Evolutionary conservation across 2,329 filamentous ascomycete species (phyloP), one percentile per base, ranked within the genome.

Genomic region (Ophiosphaerella narmari): DNA sequence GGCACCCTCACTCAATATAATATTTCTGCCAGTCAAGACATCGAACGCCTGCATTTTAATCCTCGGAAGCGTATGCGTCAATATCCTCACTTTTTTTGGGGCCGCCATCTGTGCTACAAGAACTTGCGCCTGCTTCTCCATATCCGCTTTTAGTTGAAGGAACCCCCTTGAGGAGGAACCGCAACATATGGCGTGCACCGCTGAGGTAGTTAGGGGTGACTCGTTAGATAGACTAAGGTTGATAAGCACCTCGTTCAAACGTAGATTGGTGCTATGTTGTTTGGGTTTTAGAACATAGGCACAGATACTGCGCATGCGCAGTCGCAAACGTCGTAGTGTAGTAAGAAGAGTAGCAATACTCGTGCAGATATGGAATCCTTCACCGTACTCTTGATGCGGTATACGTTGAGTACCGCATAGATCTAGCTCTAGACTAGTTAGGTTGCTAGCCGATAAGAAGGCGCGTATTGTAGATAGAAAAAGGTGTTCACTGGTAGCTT

Each of bases 321-420:
- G 45, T 54, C 55, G 57, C 39, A 63, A 56, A 47, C 1, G 55
- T 52, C 4, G 71, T 73, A 14, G 78, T 75, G n/a, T 59, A 51
- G 4, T 60, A 55, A 11, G 77, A 78, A 26, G 75, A 71, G 23
- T 59, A 67, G 48, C 76, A 75, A 50, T 79, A 79, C 43, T 78
- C 71, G 50, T 80, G 77, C 7, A 81, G 63, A 56, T 12, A 51
- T 63, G 55, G 37, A 43, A 36, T 48, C 14, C 48, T 54, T 59
- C 46, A 43, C 39, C 23, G 23, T 54, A 39, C 35, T 62, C 54
- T 51, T 55, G 42, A 46, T 48, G 29, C 36, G 50, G 45, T 55
- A 54, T 45, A 40, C 49, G 33, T 41, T 7, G 38, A 37, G 48
- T 50, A 39, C 39, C 46, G 39, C 38, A 46, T 37, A 50, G 43